Evolutionary conservation across 768 basidiomycete genomes (phyloP).

Genomic region (Grammothele lineata): DNA sequence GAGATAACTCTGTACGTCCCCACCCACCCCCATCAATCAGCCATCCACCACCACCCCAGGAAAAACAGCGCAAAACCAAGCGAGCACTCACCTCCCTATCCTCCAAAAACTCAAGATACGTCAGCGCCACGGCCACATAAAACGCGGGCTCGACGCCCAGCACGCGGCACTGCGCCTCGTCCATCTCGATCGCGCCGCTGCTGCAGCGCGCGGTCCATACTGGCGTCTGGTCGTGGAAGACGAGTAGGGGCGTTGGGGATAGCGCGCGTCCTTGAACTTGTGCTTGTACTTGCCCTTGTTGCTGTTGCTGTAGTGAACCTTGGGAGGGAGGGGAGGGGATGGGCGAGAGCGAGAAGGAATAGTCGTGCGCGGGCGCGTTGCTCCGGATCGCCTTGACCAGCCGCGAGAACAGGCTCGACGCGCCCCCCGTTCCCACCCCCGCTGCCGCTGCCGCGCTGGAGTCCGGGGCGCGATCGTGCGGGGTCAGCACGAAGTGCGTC

Average conservation of each 20-base stretch:
- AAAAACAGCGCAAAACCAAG: neutral
- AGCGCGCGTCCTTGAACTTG: slow-evolving; percentile 21
- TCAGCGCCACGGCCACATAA: slow-evolving; percentile 70
- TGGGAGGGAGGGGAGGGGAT: slow-evolving; percentile 11
- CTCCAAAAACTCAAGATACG: slow-evolving; percentile 73
- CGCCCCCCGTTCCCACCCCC: neutral
- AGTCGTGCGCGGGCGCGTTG: slow-evolving; percentile 47
- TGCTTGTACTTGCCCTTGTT: neutral
- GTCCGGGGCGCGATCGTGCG: slow-evolving; percentile 23
- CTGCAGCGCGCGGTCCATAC: slow-evolving; percentile 53
- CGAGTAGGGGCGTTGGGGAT: slow-evolving; percentile 46
- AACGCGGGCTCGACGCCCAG: slow-evolving; percentile 74
- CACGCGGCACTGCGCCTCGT: slow-evolving; percentile 47
- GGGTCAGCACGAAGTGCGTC: slow-evolving; percentile 30
- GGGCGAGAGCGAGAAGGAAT: slow-evolving; percentile 55
- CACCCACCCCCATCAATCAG: too few species aligned
- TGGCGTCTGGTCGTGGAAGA: slow-evolving; percentile 72
- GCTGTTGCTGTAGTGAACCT: slow-evolving; percentile 1
- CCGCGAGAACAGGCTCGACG: slow-evolving; percentile 23
- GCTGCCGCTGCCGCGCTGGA: slow-evolving; percentile 7
- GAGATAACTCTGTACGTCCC: slow-evolving; percentile 32
- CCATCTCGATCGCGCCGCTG: slow-evolving; percentile 62
- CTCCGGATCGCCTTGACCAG: slow-evolving; percentile 26
- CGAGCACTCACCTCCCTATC: slow-evolving; percentile 63
- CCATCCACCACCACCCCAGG: too few species aligned